A percentile compares a stretch with the other conserved stretches of the same genome.
phyloP scores from a whole-genome alignment of 108 stramenopile species.

The Nitzschia putrida region DNA sequence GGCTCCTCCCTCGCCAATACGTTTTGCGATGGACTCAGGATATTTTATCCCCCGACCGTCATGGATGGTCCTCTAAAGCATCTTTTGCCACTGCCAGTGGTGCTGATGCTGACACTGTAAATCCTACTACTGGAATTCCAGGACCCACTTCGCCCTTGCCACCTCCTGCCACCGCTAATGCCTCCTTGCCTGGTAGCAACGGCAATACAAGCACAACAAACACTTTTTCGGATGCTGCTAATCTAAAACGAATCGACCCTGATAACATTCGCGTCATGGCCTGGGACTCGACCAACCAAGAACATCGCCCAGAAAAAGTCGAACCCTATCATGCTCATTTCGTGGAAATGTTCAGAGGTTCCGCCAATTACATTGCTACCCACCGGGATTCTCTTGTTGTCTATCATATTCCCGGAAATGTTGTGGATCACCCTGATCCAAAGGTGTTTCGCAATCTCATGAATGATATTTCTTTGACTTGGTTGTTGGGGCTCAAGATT shows the following conservation, averaged over 20 bases:
- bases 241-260: constrained; percentile 22
- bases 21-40: no score
- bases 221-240: neutral
- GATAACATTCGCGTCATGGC: constrained; percentile 9
- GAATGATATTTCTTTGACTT: constrained; percentile 91
- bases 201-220: no score
- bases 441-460: constrained; percentile 79
- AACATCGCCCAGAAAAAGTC: neutral
- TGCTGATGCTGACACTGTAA: no score
- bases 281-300: neutral
- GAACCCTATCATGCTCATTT: constrained; percentile 44
- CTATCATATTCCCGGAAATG: constrained; percentile 90
- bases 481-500: constrained; percentile 92
- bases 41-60: no score
- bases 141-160: no score
- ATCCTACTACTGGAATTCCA: no score
- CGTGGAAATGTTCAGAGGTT: constrained; percentile 91
- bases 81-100: no score
- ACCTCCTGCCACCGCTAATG: no score
- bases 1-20: no score
- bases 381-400: constrained; percentile 89
- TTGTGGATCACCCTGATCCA: constrained; percentile 40
- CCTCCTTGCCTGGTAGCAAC: no score
- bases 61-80: no score
- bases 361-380: constrained; percentile 93